phyloP scores from a whole-genome alignment of 2,329 filamentous ascomycete genomes.

The Bipolaris victoriae region DNA sequence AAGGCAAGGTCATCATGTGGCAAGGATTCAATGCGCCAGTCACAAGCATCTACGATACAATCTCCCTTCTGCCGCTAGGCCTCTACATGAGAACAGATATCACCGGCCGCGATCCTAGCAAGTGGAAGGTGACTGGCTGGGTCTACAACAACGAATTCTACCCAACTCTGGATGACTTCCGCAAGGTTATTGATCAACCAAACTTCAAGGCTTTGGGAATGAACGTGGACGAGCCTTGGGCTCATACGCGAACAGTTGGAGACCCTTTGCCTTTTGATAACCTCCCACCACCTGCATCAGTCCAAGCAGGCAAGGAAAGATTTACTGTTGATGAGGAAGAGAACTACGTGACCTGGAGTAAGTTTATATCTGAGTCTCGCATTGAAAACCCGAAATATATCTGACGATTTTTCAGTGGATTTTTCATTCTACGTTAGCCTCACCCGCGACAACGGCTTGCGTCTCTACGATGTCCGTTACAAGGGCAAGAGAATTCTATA shows the following conservation, averaged over 20 bases:
- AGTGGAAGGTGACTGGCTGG: conserved; percentile 1
- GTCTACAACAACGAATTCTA: conserved; percentile 2
- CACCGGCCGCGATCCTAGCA: background rate
- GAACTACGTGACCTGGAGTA: background rate
- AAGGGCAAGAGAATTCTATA: background rate
- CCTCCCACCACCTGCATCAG: background rate
- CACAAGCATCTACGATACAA: conserved; percentile 1
- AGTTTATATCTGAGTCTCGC: background rate
- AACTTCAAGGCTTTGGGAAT: conserved; percentile 1
- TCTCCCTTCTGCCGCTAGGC: background rate
- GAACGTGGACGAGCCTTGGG: conserved; percentile 1
- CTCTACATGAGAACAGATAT: conserved; percentile 3
- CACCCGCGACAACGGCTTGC: background rate
- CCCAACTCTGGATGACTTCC: conserved; percentile 1
- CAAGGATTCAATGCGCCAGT: background rate
- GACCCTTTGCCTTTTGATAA: background rate
- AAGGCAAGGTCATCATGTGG: conserved; percentile 2
- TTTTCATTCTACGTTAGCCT: conserved; percentile 1
- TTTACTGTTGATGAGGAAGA: conserved; percentile 1
- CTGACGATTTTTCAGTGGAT: background rate
- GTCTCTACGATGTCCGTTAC: conserved; percentile 1
- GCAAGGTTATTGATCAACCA: background rate
- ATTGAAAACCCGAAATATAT: background rate
- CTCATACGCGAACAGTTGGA: conserved; percentile 1
- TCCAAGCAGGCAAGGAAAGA: background rate